phyloP scores from a whole-genome alignment of 2,329 filamentous ascomycete genomes.

The Intubia oerlemansii region DNA sequence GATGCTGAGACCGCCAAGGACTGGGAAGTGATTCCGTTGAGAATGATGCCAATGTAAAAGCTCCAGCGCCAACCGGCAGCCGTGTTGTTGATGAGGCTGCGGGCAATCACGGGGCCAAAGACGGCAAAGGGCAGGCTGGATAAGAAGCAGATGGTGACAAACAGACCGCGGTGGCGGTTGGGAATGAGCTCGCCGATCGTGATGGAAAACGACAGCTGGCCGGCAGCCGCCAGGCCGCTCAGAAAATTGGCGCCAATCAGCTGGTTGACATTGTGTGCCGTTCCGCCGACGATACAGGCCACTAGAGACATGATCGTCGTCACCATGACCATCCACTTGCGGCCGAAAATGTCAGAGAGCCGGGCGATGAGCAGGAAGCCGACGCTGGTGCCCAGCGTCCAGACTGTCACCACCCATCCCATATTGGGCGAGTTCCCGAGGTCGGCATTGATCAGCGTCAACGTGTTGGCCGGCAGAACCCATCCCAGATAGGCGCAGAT shows the following conservation, averaged over 20 bases:
- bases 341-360: slow-evolving; percentile 20
- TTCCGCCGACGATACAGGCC: slow-evolving; percentile 17
- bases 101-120: slow-evolving; percentile 24
- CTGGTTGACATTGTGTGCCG: slow-evolving; percentile 14
- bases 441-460: slow-evolving; percentile 15
- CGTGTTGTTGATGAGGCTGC: slow-evolving; percentile 21
- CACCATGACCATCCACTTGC: slow-evolving; percentile 18
- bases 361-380: slow-evolving; percentile 20
- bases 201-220: slow-evolving; percentile 20
- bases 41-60: slow-evolving; percentile 25
- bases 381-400: slow-evolving; percentile 17
- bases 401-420: slow-evolving; percentile 15
- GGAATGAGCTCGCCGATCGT: slow-evolving; percentile 22
- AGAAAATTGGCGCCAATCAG: slow-evolving; percentile 17
- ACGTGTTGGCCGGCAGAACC: slow-evolving; percentile 16
- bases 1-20: slow-evolving; percentile 15
- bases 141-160: slow-evolving; percentile 17
- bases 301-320: slow-evolving; percentile 14
- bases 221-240: slow-evolving; percentile 18
- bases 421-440: slow-evolving; percentile 14
- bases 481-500: slow-evolving; percentile 16
- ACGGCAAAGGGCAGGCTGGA: slow-evolving; percentile 19
- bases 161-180: slow-evolving; percentile 17
- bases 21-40: slow-evolving; percentile 17
- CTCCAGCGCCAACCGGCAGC: slow-evolving; percentile 23